Conservation (phyloP, 1,139 yeast species). For the Kurtzmaniella natalensis region DNA sequence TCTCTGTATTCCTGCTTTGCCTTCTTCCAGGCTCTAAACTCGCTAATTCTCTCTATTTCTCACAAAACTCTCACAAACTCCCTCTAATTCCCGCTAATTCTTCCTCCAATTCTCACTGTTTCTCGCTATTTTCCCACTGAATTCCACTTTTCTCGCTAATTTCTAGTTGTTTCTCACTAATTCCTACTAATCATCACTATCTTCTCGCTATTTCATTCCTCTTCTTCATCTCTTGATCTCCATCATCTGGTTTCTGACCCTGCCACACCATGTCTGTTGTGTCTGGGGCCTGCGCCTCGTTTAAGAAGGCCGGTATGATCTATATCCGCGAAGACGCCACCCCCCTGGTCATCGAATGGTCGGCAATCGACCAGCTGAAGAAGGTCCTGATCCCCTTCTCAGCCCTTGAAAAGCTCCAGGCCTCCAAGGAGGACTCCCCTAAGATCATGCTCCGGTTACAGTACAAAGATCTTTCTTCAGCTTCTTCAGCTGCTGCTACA, state of each 20-base stretch:
- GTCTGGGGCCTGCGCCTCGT: slow-evolving; percentile 66
- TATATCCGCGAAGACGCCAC: slow-evolving; percentile 60
- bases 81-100: too few species aligned
- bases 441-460: slow-evolving; percentile 65
- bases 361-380: slow-evolving; percentile 58
- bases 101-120: too few species aligned
- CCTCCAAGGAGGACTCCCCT: slow-evolving; percentile 66
- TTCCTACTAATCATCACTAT: too few species aligned
- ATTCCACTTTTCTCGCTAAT: too few species aligned
- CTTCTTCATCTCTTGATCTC: neutral
- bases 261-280: slow-evolving; percentile 24
- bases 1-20: too few species aligned
- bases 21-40: too few species aligned
- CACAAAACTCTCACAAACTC: too few species aligned
- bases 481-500: slow-evolving; percentile 15
- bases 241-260: neutral
- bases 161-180: too few species aligned
- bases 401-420: slow-evolving; percentile 59
- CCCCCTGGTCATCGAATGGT: slow-evolving; percentile 67
- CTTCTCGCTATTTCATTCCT: neutral
- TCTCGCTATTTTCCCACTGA: too few species aligned
- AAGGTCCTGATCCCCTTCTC: slow-evolving; percentile 48
- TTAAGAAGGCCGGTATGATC: slow-evolving; percentile 65
- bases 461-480: slow-evolving; percentile 30
- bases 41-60: too few species aligned